Evolutionary conservation across 2,329 filamentous ascomycete species (phyloP).

Genomic region (Bretziella fagacearum): DNA sequence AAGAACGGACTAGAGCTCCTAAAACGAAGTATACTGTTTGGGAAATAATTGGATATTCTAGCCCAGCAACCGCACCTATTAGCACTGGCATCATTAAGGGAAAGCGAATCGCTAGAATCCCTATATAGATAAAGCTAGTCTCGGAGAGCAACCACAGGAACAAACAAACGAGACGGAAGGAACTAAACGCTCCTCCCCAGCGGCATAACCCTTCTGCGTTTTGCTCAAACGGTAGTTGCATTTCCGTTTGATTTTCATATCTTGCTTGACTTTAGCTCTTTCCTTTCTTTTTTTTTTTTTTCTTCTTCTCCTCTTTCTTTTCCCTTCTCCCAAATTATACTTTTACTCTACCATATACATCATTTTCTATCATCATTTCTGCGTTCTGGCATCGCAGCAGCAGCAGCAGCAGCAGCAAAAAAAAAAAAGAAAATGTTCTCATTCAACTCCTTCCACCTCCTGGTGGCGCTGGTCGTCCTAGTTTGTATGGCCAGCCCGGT

Average conservation of each 20-base stretch:
- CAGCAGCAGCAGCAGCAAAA: too few species aligned
- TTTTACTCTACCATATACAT: conserved; percentile 14
- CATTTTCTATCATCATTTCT: conserved; percentile 15
- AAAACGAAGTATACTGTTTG: not conserved
- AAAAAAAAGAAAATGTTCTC: conserved; percentile 36
- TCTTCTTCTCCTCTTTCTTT: conserved; percentile 14
- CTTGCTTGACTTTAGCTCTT: conserved; percentile 1
- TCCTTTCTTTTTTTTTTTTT: conserved; percentile 1
- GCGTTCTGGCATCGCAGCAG: conserved; percentile 11
- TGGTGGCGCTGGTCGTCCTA: conserved; percentile 42
- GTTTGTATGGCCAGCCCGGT: conserved; percentile 50
- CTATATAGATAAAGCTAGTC: not conserved
- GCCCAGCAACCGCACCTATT: not conserved
- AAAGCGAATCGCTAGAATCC: not conserved
- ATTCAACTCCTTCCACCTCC: conserved; percentile 31
- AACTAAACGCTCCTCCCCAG: not conserved
- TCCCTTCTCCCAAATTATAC: conserved; percentile 13
- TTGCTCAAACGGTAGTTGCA: not conserved
- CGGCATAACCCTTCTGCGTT: not conserved
- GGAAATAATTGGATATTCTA: not conserved
- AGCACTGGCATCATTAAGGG: not conserved
- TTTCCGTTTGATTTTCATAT: conserved; percentile 2
- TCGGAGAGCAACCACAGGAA: not conserved
- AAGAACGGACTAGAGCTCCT: not conserved
- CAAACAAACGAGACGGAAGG: not conserved